These are phyloP conservation scores for Nicotiana knightiana DNA, from an alignment of 257 asterid genomes.

Conservation along the genomic window DNA sequence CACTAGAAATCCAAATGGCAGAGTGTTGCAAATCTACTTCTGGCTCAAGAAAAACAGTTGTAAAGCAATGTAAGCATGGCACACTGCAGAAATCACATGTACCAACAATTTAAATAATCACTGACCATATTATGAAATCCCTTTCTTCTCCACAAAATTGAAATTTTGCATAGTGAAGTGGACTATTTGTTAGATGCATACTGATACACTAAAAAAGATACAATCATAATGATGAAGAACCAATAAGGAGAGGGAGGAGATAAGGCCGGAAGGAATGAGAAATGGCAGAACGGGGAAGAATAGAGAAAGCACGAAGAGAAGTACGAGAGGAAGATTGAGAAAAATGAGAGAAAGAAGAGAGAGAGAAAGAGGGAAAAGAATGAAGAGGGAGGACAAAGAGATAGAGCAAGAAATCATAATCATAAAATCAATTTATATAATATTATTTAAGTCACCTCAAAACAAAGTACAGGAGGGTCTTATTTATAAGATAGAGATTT, in stretches of 20 bases:
- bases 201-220: neutral
- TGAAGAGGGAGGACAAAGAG: neutral
- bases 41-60: slow-evolving; percentile 33
- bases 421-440: neutral
- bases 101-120: slow-evolving; percentile 1
- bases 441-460: neutral
- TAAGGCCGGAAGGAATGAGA: neutral
- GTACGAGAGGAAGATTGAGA: neutral
- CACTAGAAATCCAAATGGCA: slow-evolving; percentile 96
- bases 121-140: neutral
- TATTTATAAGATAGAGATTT: neutral
- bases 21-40: slow-evolving; percentile 90
- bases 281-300: neutral
- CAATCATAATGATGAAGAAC: neutral
- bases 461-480: neutral
- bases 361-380: neutral
- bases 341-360: neutral
- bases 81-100: slow-evolving; percentile 3
- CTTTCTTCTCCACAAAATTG: neutral
- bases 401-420: neutral
- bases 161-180: neutral
- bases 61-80: slow-evolving; percentile 12
- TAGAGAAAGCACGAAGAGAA: neutral
- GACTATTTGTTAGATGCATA: neutral
- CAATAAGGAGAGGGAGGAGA: neutral